A percentile compares a stretch with the other conserved stretches of the same genome.
Evolutionary conservation across 768 basidiomycete species (phyloP).

Genomic region (Galerina marginata): DNA sequence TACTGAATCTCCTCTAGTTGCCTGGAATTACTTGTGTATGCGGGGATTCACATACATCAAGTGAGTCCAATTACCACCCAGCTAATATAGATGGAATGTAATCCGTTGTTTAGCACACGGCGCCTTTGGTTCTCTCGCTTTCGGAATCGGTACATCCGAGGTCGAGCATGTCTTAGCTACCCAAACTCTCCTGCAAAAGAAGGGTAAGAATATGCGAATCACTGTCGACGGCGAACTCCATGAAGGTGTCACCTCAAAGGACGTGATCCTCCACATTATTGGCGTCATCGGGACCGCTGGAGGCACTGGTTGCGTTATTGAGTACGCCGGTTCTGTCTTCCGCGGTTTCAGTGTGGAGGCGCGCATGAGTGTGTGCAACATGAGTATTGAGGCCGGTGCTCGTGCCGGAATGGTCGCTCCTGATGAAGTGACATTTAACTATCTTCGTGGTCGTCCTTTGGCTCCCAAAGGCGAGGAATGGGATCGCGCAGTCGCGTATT

Average conservation of each 20-base stretch:
- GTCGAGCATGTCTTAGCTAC: slow-evolving; percentile 95
- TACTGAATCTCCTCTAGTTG: slow-evolving; percentile 44
- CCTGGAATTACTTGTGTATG: slow-evolving; percentile 86
- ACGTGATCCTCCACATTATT: slow-evolving; percentile 90
- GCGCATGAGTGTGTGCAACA: slow-evolving; percentile 91
- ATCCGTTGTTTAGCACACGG: slow-evolving; percentile 67
- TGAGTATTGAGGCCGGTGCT: slow-evolving; percentile 95
- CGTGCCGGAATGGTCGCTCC: slow-evolving; percentile 94
- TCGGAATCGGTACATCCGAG: slow-evolving; percentile 93
- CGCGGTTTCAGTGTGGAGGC: slow-evolving; percentile 89
- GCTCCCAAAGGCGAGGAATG: slow-evolving; percentile 85
- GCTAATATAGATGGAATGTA: background rate
- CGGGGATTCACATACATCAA: slow-evolving; percentile 93
- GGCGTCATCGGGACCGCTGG: slow-evolving; percentile 93
- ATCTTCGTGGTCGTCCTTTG: slow-evolving; percentile 81
- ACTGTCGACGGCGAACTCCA: slow-evolving; percentile 81
- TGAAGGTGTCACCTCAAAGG: slow-evolving; percentile 88
- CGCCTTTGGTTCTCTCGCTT: slow-evolving; percentile 91
- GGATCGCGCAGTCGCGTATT: slow-evolving; percentile 86
- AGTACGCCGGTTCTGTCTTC: slow-evolving; percentile 90
- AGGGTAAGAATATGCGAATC: slow-evolving; percentile 92
- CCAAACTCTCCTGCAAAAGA: slow-evolving; percentile 85
- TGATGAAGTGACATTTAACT: slow-evolving; percentile 85
- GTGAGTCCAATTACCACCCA: slow-evolving; percentile 45
- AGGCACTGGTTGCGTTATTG: slow-evolving; percentile 90